Conservation (phyloP, 805 yeast species). For the Lachancea kluyveri region DNA sequence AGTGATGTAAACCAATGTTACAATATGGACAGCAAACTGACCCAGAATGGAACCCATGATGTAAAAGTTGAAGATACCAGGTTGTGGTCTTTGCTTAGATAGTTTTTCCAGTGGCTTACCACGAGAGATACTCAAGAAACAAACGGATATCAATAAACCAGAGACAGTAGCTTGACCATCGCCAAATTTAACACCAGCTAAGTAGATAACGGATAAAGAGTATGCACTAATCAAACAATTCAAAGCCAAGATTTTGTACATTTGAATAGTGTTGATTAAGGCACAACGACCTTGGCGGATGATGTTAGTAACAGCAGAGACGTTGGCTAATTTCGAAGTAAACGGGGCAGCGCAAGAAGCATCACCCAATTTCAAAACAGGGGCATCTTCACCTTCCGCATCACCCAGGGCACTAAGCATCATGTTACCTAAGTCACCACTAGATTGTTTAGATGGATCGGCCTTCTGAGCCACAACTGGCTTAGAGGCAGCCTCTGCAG, state of each 20-base stretch:
- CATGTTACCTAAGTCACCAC: constrained; percentile 48
- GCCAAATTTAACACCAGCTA: constrained; percentile 97
- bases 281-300: constrained; percentile 99
- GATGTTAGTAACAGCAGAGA: constrained; percentile 85
- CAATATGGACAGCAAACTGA: constrained; percentile 90
- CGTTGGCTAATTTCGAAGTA: constrained; percentile 89
- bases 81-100: constrained; percentile 93
- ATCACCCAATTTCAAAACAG: constrained; percentile 90
- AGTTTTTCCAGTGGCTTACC: constrained; percentile 86
- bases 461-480: constrained; percentile 27
- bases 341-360: constrained; percentile 99
- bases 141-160: constrained; percentile 86
- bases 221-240: constrained; percentile 96
- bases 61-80: constrained; percentile 90
- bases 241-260: constrained; percentile 96
- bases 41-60: constrained; percentile 97
- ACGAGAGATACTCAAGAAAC: constrained; percentile 92
- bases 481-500: constrained; percentile 42
- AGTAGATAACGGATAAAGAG: constrained; percentile 84
- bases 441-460: constrained; percentile 7
- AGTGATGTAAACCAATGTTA: constrained; percentile 76
- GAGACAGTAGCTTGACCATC: constrained; percentile 97
- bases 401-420: constrained; percentile 24
- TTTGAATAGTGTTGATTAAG: constrained; percentile 92
- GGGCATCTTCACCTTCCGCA: constrained; percentile 68